Conservation (phyloP, 768 basidiomycete species). For the Tricholoma sp. region DNA sequence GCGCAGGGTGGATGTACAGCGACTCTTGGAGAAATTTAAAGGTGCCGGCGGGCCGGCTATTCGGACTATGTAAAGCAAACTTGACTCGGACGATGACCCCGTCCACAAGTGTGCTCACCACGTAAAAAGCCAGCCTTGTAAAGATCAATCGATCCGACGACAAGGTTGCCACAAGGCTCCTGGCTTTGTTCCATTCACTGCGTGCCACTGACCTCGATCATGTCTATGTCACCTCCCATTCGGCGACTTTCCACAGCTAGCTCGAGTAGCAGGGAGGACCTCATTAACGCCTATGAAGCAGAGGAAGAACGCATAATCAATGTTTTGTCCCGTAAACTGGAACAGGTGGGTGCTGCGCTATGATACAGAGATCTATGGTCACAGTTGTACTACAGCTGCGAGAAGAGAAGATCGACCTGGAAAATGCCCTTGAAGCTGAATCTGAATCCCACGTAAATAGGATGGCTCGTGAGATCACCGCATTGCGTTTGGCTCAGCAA, state of each 20-base stretch:
- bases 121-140: slow-evolving; percentile 17
- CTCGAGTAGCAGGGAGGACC: slow-evolving; percentile 57
- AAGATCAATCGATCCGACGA: slow-evolving; percentile 5
- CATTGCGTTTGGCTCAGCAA: slow-evolving; percentile 56
- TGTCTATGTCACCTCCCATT: slow-evolving; percentile 53
- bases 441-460: slow-evolving; percentile 82
- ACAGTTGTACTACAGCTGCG: slow-evolving; percentile 44
- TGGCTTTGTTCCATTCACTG: background rate
- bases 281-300: slow-evolving; percentile 87
- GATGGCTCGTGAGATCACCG: slow-evolving; percentile 64
- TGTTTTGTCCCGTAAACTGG: slow-evolving; percentile 74
- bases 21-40: background rate
- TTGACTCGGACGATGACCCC: slow-evolving; percentile 4
- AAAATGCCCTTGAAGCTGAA: slow-evolving; percentile 80
- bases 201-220: slow-evolving; percentile 11
- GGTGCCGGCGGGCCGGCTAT: slow-evolving; percentile 6
- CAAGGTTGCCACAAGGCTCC: background rate
- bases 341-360: slow-evolving; percentile 50
- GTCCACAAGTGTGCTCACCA: slow-evolving; percentile 7
- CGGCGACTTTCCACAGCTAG: slow-evolving; percentile 53
- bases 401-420: slow-evolving; percentile 81
- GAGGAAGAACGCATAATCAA: slow-evolving; percentile 90
- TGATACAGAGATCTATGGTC: background rate
- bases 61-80: slow-evolving; percentile 9
- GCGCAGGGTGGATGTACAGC: background rate